phyloP scores from a whole-genome alignment of 257 asterid genomes.

The Rhazya stricta region DNA sequence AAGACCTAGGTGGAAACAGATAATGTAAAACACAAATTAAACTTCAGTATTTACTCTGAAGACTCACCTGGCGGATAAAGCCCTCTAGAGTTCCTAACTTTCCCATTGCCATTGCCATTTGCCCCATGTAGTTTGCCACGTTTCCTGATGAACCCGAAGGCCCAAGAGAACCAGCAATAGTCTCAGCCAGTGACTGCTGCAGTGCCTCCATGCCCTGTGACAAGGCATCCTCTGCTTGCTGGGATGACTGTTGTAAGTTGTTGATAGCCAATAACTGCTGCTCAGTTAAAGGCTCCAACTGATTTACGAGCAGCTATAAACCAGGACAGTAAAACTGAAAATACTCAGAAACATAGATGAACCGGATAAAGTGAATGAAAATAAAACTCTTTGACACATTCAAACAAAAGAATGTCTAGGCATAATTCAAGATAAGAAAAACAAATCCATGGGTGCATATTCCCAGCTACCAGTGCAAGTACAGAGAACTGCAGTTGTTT shows the following conservation, averaged over 20 bases:
- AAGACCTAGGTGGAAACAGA: background rate
- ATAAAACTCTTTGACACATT: background rate
- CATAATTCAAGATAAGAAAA: background rate
- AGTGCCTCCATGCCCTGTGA: slow-evolving; percentile 98
- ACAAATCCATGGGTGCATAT: background rate
- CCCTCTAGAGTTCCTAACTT: slow-evolving; percentile 89
- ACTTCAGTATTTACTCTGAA: background rate
- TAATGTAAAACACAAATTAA: background rate
- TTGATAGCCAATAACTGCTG: slow-evolving; percentile 74
- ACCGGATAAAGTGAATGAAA: background rate
- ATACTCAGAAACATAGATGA: background rate
- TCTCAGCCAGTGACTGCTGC: slow-evolving; percentile 89
- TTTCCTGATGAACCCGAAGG: slow-evolving; percentile 77
- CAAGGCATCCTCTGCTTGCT: slow-evolving; percentile 90
- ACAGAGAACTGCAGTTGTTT: background rate
- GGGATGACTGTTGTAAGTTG: slow-evolving; percentile 85
- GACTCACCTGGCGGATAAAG: slow-evolving; percentile 83
- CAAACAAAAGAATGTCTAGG: background rate
- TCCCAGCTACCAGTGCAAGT: background rate
- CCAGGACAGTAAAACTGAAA: slow-evolving; percentile 13
- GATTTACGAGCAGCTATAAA: slow-evolving; percentile 77
- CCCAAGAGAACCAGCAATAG: slow-evolving; percentile 82
- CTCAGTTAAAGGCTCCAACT: slow-evolving; percentile 88
- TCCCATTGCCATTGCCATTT: slow-evolving; percentile 98
- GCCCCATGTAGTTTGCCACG: slow-evolving; percentile 95